These are phyloP conservation scores for Hymenoscyphus infarciens DNA, from an alignment of 2,329 filamentous ascomycete species.

Conservation along the genomic window DNA sequence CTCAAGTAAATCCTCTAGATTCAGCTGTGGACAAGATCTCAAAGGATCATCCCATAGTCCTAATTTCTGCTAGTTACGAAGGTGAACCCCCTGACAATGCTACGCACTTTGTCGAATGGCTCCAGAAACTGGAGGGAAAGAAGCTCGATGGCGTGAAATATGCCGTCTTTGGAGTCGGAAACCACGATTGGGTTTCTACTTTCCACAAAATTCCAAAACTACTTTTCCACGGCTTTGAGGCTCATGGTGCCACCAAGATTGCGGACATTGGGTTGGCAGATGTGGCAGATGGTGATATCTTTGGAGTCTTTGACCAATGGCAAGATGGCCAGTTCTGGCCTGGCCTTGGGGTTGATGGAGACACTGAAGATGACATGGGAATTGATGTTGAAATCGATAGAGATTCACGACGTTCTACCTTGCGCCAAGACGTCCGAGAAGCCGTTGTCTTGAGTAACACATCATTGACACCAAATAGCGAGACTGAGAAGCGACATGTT, in stretches of 20 bases:
- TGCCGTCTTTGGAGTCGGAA: constrained; percentile 68
- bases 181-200: constrained; percentile 56
- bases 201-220: constrained; percentile 66
- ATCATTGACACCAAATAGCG: constrained; percentile 47
- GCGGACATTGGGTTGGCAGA: constrained; percentile 19
- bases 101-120: constrained; percentile 63
- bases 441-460: constrained; percentile 54
- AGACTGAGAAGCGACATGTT: constrained; percentile 59
- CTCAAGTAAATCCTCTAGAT: constrained; percentile 54
- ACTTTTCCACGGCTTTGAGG: constrained; percentile 43
- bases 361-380: constrained; percentile 19
- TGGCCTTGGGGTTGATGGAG: constrained; percentile 19
- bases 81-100: constrained; percentile 73
- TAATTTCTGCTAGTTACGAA: constrained; percentile 71
- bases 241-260: constrained; percentile 16
- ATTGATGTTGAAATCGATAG: constrained; percentile 27
- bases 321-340: constrained; percentile 55
- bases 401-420: constrained; percentile 27
- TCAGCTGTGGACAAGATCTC: constrained; percentile 58
- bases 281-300: constrained; percentile 51
- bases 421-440: constrained; percentile 62
- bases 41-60: constrained; percentile 56
- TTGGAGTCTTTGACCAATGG: constrained; percentile 66
- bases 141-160: constrained; percentile 57
- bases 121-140: constrained; percentile 42